Evolutionary conservation across 169 alveolate genomes (phyloP).

Genomic region (Cryptosporidium ryanae): DNA sequence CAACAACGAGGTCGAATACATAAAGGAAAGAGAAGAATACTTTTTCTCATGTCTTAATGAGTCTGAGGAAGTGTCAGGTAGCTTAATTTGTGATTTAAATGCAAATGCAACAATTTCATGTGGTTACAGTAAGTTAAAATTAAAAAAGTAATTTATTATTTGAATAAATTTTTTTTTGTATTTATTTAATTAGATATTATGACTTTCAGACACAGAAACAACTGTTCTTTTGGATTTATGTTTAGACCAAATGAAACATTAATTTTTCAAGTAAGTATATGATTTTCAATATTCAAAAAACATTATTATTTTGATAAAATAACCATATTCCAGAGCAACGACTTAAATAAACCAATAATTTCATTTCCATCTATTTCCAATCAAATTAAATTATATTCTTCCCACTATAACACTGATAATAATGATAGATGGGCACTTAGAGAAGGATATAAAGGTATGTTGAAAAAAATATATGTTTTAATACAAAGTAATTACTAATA

Average conservation of each 20-base stretch:
- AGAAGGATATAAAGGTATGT: conserved; percentile 48
- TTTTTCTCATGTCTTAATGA: conserved; percentile 18
- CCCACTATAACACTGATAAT: neutral
- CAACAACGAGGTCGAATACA: conserved; percentile 16
- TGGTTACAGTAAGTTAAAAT: conserved; percentile 44
- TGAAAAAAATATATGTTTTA: neutral
- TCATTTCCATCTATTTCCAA: conserved; percentile 31
- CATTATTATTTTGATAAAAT: neutral
- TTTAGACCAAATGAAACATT: conserved; percentile 32
- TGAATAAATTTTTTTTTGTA: neutral
- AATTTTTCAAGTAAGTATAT: conserved; percentile 63
- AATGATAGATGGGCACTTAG: conserved; percentile 44
- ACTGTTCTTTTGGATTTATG: conserved; percentile 51
- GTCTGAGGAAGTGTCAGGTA: conserved; percentile 10
- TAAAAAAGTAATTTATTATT: neutral
- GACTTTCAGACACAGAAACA: conserved; percentile 2
- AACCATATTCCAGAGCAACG: conserved; percentile 24
- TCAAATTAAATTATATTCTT: neutral
- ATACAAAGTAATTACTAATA: neutral
- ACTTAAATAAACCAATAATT: conserved; percentile 24
- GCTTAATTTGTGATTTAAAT: neutral
- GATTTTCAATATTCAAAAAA: neutral
- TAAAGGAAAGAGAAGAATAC: neutral
- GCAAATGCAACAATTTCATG: conserved; percentile 16
- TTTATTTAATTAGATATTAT: conserved; percentile 10